phyloP scores from a whole-genome alignment of 2,329 filamentous ascomycete species.

The Epicoccum sorghinum region DNA sequence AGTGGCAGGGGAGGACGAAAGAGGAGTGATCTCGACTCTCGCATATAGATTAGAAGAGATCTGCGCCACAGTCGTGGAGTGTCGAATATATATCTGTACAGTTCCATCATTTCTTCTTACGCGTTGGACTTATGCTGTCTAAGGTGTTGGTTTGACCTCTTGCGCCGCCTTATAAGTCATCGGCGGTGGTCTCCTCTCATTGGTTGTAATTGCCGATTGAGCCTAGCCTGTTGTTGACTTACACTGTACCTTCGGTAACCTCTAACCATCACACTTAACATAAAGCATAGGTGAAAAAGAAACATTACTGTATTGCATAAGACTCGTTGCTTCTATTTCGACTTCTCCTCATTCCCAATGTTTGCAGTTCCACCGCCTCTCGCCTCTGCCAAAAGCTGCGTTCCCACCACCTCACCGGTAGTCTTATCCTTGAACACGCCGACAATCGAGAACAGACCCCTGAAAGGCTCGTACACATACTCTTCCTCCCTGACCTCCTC shows the following conservation, averaged over 20 bases:
- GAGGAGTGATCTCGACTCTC: conserved; percentile 8
- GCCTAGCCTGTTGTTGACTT: too few species aligned
- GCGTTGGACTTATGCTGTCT: too few species aligned
- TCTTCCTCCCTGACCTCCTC: conserved; percentile 58
- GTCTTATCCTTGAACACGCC: conserved; percentile 58
- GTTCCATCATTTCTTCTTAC: not conserved
- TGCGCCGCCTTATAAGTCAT: too few species aligned
- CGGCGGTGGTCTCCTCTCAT: too few species aligned
- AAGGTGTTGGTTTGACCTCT: too few species aligned
- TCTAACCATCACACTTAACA: too few species aligned
- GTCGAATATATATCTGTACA: conserved; percentile 3
- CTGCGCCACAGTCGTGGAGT: too few species aligned
- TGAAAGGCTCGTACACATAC: conserved; percentile 61
- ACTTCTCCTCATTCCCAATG: conserved; percentile 46
- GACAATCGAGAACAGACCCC: conserved; percentile 52
- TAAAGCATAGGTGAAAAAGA: too few species aligned
- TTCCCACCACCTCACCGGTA: conserved; percentile 56
- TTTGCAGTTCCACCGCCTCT: conserved; percentile 60
- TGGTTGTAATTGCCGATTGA: too few species aligned
- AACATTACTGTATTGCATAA: too few species aligned
- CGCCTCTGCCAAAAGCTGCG: conserved; percentile 60
- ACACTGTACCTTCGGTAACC: too few species aligned
- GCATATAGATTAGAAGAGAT: conserved; percentile 9
- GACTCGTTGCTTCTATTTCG: not conserved
- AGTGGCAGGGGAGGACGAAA: not conserved